Conservation (phyloP, 768 basidiomycete genomes). For the Amanita thiersii region DNA sequence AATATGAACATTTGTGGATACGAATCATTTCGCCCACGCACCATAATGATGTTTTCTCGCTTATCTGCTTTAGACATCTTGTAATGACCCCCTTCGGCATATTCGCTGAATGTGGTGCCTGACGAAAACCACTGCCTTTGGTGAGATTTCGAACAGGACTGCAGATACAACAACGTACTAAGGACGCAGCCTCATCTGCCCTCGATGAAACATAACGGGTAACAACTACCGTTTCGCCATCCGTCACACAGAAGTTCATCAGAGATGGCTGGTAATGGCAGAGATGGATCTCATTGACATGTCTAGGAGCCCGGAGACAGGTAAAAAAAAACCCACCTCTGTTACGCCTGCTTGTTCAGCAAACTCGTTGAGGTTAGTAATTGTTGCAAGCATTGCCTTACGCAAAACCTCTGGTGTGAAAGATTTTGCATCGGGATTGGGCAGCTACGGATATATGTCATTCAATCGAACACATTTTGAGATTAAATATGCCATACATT, state of each 20-base stretch:
- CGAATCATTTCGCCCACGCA: slow-evolving; percentile 18
- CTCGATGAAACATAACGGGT: slow-evolving; percentile 93
- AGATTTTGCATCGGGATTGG: slow-evolving; percentile 64
- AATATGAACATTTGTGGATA: slow-evolving; percentile 1
- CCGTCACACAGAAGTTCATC: slow-evolving; percentile 95
- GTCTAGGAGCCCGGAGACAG: neutral
- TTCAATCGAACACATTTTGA: neutral
- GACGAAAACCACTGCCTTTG: slow-evolving; percentile 81
- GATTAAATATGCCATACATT: slow-evolving; percentile 35
- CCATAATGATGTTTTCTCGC: slow-evolving; percentile 93
- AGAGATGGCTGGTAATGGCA: slow-evolving; percentile 57
- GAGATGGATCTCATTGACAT: neutral
- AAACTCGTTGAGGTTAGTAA: slow-evolving; percentile 68
- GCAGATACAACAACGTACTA: slow-evolving; percentile 37
- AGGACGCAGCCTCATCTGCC: slow-evolving; percentile 85
- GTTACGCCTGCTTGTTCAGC: slow-evolving; percentile 65
- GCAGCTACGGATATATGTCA: slow-evolving; percentile 43
- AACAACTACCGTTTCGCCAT: slow-evolving; percentile 89
- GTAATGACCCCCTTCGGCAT: slow-evolving; percentile 82
- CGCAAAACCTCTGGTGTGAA: slow-evolving; percentile 70
- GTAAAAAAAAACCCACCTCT: slow-evolving; percentile 41
- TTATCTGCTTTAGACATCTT: slow-evolving; percentile 96
- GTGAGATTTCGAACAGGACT: neutral
- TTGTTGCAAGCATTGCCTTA: slow-evolving; percentile 84
- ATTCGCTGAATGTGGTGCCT: slow-evolving; percentile 90